Base-by-base conservation (phyloP, 768 basidiomycete genomes). In the Hericium erinaceus region DNA sequence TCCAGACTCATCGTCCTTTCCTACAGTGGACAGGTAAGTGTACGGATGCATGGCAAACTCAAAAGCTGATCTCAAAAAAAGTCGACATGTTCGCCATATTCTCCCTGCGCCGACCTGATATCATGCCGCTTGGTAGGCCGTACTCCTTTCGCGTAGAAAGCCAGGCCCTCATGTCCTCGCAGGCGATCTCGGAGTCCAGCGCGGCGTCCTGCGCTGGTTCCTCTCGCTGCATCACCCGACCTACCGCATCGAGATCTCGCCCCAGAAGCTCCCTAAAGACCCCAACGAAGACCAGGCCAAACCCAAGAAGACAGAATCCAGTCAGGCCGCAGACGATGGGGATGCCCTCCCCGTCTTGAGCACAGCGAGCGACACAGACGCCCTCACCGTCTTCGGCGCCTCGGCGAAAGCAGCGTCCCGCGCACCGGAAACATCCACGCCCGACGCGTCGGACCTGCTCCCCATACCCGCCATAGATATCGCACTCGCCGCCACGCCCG, bases 31-130 rank as follows among this genome's bases (percentile, higher is more conserved):
- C 85, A 50, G 82, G 83, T 82, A 68, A 57, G 69, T 64, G 7
- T 16, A 12, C 38, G 52, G 16, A 22, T 22, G n/a, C n/a, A 12
- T 28, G 28, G 54, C 49, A 20, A 38, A 58, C 41, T 46, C 18
- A 48, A 3, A n/a, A 12, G 8, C 41, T 33, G 48, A 50, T 52
- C 62, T 49, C 48, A 22, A 57, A 55, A 57, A 4, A 24, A 79
- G 90, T 92, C n/a, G 85, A 93, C 64, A 95, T 95, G 93, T 95
- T 95, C 66, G 80, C 88, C 13, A 90, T 97, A 48, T 95, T 95
- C 70, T 87, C 89, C 2, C 74, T 94, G 37, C 78, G 91, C 0
- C 83, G 92, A 18, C 89, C 89, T 2, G 83, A 95, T 67, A 87
- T 97, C 55, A 75, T 95, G 1, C 82, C 87, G 12, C 75, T 81